Conservation (phyloP, 805 yeast genomes). For the Sugiyamaella qingdaonensis region DNA sequence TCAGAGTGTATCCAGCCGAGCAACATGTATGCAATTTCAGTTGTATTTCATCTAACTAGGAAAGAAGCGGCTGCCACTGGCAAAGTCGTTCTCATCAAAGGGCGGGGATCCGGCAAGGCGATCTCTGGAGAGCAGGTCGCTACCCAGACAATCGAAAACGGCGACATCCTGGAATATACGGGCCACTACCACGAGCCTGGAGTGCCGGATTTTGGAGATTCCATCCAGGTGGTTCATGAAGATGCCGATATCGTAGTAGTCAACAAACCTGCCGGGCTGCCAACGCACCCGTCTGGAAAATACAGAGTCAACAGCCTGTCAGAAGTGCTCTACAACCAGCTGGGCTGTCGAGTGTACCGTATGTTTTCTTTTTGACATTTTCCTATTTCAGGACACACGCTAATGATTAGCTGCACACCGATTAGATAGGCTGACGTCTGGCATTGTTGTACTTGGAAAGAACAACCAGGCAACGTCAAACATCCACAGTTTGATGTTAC, state of each 20-base stretch:
- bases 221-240: constrained; percentile 64
- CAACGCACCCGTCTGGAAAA: constrained; percentile 91
- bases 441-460: constrained; percentile 77
- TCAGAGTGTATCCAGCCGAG: constrained; percentile 60
- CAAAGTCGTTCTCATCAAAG: constrained; percentile 58
- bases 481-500: constrained; percentile 55
- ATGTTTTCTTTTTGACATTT: background rate
- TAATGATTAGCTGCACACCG: constrained; percentile 61
- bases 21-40: constrained; percentile 41
- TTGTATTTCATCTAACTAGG: constrained; percentile 3
- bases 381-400: background rate
- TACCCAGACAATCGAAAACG: constrained; percentile 66
- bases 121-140: constrained; percentile 23
- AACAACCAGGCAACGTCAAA: constrained; percentile 64
- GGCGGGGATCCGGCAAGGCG: constrained; percentile 45
- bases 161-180: constrained; percentile 74
- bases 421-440: constrained; percentile 79
- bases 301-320: constrained; percentile 78
- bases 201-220: constrained; percentile 48
- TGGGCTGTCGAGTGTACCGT: constrained; percentile 52
- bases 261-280: constrained; percentile 92
- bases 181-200: constrained; percentile 91
- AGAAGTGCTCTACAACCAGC: constrained; percentile 64
- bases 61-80: constrained; percentile 63
- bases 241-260: constrained; percentile 74